These are phyloP conservation scores for Rhynchospora breviuscula DNA, from an alignment of 176 grass and related monocot genomes.

Conservation along the genomic window DNA sequence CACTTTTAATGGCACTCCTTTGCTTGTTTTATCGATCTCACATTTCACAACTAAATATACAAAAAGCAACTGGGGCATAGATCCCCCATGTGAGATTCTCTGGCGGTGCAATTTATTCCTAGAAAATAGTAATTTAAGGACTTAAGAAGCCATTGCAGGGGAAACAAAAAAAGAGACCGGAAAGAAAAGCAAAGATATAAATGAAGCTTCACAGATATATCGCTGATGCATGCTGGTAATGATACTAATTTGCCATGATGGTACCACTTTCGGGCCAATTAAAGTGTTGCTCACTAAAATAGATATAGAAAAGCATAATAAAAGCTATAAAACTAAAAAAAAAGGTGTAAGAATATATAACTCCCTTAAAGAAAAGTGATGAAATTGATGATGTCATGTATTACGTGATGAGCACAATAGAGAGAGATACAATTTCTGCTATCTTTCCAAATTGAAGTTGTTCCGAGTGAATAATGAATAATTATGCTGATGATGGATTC, in stretches of 20 bases:
- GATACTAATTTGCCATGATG: not conserved
- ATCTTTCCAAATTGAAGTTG: not conserved
- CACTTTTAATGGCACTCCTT: not conserved
- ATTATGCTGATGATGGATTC: not conserved
- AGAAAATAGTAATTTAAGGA: conserved; percentile 6
- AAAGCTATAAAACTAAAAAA: not conserved
- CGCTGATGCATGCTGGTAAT: not conserved
- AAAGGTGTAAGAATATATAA: not conserved
- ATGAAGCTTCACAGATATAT: not conserved
- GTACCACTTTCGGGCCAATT: not conserved
- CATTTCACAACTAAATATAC: not conserved
- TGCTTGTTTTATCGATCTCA: not conserved
- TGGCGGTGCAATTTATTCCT: not conserved
- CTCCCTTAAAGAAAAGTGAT: not conserved
- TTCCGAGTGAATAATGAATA: not conserved
- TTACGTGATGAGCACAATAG: not conserved
- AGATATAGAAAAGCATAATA: not conserved
- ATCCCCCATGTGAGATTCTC: conserved; percentile 5
- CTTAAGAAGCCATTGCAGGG: not conserved
- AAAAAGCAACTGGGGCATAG: not conserved
- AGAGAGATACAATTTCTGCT: not conserved
- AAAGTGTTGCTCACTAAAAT: not conserved
- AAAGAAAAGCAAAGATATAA: not conserved
- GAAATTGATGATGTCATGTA: not conserved
- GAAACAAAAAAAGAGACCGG: not conserved